phyloP scores from a whole-genome alignment of 176 grass and related monocot genomes.

The Musa troglodytarum region DNA sequence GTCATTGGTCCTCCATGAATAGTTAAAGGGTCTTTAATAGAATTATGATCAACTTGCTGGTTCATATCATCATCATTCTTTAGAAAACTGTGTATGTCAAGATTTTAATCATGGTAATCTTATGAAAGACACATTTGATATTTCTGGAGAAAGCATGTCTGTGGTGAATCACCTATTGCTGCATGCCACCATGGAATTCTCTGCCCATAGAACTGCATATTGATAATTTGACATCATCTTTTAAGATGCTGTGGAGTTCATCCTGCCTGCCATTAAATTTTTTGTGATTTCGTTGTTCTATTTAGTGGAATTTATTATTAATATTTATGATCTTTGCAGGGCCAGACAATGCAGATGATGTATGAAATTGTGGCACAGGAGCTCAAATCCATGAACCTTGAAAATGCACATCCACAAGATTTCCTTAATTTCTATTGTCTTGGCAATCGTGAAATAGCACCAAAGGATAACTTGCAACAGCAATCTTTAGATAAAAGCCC shows the following conservation, averaged over 20 bases:
- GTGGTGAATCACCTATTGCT: too few species aligned
- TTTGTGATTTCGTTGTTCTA: background rate
- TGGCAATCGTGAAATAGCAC: slow-evolving; percentile 43
- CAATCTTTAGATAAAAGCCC: background rate
- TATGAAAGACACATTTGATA: too few species aligned
- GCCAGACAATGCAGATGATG: slow-evolving; percentile 72
- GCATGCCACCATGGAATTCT: too few species aligned
- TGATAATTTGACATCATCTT: background rate
- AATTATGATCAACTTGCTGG: too few species aligned
- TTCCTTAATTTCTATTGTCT: slow-evolving; percentile 97
- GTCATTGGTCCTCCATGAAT: too few species aligned
- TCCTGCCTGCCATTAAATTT: background rate
- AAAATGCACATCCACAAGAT: slow-evolving; percentile 32
- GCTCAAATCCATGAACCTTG: background rate
- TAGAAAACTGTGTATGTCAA: too few species aligned
- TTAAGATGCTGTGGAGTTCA: background rate
- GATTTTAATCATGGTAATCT: too few species aligned
- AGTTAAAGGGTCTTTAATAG: too few species aligned
- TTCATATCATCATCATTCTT: too few species aligned
- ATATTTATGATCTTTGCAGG: slow-evolving; percentile 23
- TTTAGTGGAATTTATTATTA: background rate
- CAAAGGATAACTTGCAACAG: too few species aligned
- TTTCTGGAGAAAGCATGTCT: too few species aligned
- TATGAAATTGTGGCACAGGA: slow-evolving; percentile 37
- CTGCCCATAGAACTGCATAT: too few species aligned